A percentile compares a stretch with the other conserved stretches of the same genome.
Conservation (phyloP, 306 rosid species). For the Mimosa bimucronata region DNA sequence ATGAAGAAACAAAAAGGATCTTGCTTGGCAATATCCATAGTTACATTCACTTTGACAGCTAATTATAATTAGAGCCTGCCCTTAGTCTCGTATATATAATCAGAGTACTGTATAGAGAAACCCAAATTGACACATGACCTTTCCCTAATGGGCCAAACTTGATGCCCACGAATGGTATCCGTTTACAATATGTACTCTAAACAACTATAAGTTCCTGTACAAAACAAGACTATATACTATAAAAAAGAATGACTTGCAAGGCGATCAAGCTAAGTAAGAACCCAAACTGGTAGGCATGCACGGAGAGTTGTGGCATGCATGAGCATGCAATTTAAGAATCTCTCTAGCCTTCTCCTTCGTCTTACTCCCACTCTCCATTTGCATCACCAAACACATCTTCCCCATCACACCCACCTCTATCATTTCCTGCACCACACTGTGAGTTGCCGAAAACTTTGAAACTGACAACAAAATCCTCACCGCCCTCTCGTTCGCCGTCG, state of each 20-base stretch:
- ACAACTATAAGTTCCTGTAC: neutral
- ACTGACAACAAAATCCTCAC: constrained; percentile 58
- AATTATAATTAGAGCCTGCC: no score
- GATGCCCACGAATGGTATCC: neutral
- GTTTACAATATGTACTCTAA: neutral
- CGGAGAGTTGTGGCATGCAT: constrained; percentile 61
- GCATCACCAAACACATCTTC: constrained; percentile 69
- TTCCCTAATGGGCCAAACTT: constrained; percentile 1
- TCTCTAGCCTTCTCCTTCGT: constrained; percentile 76
- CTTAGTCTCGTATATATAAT: no score
- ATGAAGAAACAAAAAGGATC: constrained; percentile 3
- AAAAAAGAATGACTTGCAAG: neutral
- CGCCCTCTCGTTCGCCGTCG: constrained; percentile 69
- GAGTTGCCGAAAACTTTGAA: constrained; percentile 56
- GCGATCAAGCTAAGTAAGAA: constrained; percentile 49
- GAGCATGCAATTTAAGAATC: constrained; percentile 68
- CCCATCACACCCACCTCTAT: constrained; percentile 71
- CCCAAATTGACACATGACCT: neutral
- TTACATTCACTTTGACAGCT: neutral
- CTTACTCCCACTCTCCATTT: constrained; percentile 71
- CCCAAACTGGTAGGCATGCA: constrained; percentile 59
- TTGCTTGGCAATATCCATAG: neutral
- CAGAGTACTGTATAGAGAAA: neutral
- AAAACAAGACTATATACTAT: neutral
- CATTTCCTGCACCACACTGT: constrained; percentile 69